Conservation (phyloP, 163 green algal species). For the Scenedesmus sp. region DNA sequence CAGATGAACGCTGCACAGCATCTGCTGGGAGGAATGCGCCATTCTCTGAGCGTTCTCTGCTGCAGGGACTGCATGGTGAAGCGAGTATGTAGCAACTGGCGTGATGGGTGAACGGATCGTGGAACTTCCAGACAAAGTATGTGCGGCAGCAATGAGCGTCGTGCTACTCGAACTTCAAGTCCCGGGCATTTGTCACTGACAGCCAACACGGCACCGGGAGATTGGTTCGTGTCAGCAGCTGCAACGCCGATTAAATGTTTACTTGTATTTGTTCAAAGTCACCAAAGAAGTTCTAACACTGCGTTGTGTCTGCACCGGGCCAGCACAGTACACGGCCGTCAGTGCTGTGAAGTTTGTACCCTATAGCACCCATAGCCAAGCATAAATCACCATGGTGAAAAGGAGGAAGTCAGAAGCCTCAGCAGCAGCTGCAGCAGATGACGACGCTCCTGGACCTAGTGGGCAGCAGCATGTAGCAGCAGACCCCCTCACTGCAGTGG, state of each 20-base stretch:
- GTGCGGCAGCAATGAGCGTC: not conserved
- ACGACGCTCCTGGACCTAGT: constrained; percentile 27
- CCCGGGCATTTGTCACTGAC: not conserved
- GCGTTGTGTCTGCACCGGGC: not conserved
- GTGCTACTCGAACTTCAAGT: not conserved
- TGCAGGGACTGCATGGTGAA: not conserved
- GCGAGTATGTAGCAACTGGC: not conserved
- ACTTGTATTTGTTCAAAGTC: not conserved
- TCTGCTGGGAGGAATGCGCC: constrained; percentile 35
- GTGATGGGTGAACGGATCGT: not conserved
- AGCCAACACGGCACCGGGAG: not conserved
- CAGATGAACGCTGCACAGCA: not conserved
- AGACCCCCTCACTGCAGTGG: constrained; percentile 45
- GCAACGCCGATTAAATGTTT: not conserved
- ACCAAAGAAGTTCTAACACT: not conserved
- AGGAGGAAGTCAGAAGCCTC: not conserved
- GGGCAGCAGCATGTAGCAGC: not conserved
- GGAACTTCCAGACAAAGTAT: not conserved
- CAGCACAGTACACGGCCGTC: not conserved
- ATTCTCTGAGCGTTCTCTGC: constrained; percentile 17
- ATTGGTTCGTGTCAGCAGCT: not conserved
- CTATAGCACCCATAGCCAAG: not conserved
- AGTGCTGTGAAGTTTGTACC: not conserved
- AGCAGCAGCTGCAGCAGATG: not conserved
- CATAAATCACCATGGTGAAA: constrained; percentile 6